phyloP scores from a whole-genome alignment of 2,329 filamentous ascomycete species.

The Iodosphaeria phyllophila region DNA sequence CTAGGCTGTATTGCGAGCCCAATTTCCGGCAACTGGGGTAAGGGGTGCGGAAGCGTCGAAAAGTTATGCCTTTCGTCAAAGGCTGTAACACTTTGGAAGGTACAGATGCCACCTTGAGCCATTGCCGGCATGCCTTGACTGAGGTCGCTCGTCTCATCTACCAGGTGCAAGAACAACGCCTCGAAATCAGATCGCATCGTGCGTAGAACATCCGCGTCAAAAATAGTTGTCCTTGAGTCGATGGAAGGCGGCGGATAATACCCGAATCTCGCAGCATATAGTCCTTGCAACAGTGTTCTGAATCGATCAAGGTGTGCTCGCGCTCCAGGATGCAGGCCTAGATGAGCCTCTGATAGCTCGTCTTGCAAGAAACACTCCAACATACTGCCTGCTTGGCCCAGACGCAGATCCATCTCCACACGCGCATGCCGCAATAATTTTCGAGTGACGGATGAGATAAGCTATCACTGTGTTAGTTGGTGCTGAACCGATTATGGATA shows the following conservation, averaged over 20 bases:
- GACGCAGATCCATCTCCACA: conserved; percentile 44
- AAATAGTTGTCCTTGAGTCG: conserved; percentile 22
- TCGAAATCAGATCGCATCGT: conserved; percentile 53
- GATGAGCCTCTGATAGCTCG: conserved; percentile 44
- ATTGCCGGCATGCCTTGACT: conserved; percentile 29
- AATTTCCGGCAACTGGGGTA: conserved; percentile 45
- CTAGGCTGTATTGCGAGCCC: no score
- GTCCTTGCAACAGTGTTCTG: conserved; percentile 45
- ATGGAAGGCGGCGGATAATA: conserved; percentile 46
- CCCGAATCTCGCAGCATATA: conserved; percentile 48
- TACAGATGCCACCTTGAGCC: conserved; percentile 49
- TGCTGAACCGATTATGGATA: background rate
- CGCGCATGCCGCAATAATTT: conserved; percentile 45
- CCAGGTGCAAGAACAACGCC: conserved; percentile 51
- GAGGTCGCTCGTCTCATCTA: conserved; percentile 36
- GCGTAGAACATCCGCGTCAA: conserved; percentile 37
- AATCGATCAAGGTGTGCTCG: conserved; percentile 56
- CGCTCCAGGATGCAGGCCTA: conserved; percentile 43
- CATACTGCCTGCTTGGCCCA: conserved; percentile 36
- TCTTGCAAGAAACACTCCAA: conserved; percentile 52
- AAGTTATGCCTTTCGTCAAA: conserved; percentile 47
- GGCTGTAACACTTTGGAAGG: conserved; percentile 44
- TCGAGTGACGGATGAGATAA: conserved; percentile 33
- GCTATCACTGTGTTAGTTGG: conserved; percentile 13
- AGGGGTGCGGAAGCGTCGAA: conserved; percentile 38